Evolutionary conservation across 495 filamentous ascomycete genomes (phyloP), one percentile per base, ranked within the genome.

Genomic region (Penicillium cosmopolitanum): DNA sequence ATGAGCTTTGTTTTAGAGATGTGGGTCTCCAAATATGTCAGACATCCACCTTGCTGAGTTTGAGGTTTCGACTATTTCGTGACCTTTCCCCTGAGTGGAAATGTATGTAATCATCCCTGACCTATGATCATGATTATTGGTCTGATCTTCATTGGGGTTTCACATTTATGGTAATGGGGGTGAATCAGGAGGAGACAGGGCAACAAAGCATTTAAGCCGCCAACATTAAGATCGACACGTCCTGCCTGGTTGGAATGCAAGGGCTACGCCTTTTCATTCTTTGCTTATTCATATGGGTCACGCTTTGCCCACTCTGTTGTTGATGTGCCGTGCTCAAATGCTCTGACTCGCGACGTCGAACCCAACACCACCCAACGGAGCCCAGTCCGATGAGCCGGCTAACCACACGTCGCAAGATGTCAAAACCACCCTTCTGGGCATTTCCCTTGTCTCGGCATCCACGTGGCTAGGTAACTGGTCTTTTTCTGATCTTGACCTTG

Each of bases 391-490:
- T 48, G 46, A 48, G 46, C 46, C 23, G 5, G 5, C 46, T 48
- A 31, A 48, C 46, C 46, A 48, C 19, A 25, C 46, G 46, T 28
- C 23, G 46, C 46, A 48, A 48, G 46, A 48, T 48, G 46, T n/a
- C 46, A 23, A 48, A 48, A 48, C 21, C 21, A 48, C 46, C 46
- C 19, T 54, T 55, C 53, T 61, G 58, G 58, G 44, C 55, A 23
- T 56, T 56, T 19, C 58, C 13, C 43, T 61, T 16, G 52, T 61
- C 34, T 61, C 58, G 35, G 58, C 58, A 13, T 61, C 33, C 15
- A 51, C 52, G 50, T 61, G 58, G 58, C 43, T 61, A 56, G 38
- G 58, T 61, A 51, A n/a, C 35, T 35, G 43, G 4, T 21, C 28
- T 23, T 53, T 21, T 10, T 3, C 16, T n/a, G 12, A 11, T 12